Evolutionary conservation across 805 yeast species (phyloP).

Genomic region (Spathaspora arborariae): DNA sequence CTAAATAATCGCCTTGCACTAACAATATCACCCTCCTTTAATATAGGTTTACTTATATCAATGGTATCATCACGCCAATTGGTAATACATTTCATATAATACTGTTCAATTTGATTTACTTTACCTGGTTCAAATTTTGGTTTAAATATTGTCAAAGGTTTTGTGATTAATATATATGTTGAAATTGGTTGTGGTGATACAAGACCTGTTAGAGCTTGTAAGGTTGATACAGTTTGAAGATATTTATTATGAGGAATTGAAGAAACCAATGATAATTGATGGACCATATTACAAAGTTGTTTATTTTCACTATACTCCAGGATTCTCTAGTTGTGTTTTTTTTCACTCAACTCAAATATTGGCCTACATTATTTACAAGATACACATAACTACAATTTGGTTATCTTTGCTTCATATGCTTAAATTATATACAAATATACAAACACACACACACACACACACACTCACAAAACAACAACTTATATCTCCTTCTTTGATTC

Average conservation of each 20-base stretch:
- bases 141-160: conserved; percentile 47
- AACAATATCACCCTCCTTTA: conserved; percentile 13
- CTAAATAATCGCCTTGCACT: conserved; percentile 27
- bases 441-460: neutral
- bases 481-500: conserved; percentile 7
- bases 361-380: neutral
- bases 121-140: conserved; percentile 56
- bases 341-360: neutral
- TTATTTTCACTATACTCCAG: neutral
- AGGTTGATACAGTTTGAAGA: conserved; percentile 42
- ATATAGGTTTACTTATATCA: conserved; percentile 24
- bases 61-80: conserved; percentile 39
- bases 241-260: conserved; percentile 40
- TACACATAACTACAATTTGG: neutral
- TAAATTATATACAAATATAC: neutral
- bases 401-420: no score
- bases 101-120: conserved; percentile 54
- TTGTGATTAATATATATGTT: conserved; percentile 47
- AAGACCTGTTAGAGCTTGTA: conserved; percentile 50
- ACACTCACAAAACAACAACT: no score
- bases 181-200: conserved; percentile 41
- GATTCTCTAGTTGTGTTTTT: neutral
- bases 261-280: conserved; percentile 48
- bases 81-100: conserved; percentile 46
- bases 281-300: conserved; percentile 39